Base-by-base conservation (phyloP, 1,284 basidiomycete species). In the Cystobasidium pallidum region DNA sequence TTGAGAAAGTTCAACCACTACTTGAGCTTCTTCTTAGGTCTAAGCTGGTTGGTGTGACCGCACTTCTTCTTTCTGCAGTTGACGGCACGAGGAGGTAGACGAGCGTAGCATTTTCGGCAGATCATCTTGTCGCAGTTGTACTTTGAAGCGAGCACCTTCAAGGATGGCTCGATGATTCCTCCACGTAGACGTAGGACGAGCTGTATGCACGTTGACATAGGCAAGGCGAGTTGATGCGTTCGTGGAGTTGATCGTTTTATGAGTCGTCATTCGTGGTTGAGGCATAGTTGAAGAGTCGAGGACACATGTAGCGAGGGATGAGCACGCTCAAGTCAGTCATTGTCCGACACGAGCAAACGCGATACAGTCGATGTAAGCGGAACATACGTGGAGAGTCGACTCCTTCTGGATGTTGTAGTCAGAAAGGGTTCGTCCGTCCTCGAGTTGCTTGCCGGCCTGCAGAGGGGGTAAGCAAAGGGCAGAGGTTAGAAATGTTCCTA, bases 361-460 rank as follows among this genome's bases (percentile, higher is more conserved):
- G n/a, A n/a, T n/a, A n/a, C n/a, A n/a, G n/a, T n/a, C n/a, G n/a
- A n/a, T n/a, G n/a, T n/a, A n/a, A n/a, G n/a, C n/a, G 49, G 24
- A 13, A 61, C 68, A 26, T 30, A 71, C 68, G 41, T 71, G 68
- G n/a, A 98, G 90, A 52, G 95, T 98, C 21, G 91, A 94, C 85
- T 98, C 95, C 86, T 98, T 98, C 86, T 99, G 95, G 84, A 96
- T 96, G 86, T 95, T 95, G 86, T 96, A 96, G 85, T 96, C 94
- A 79, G 86, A 89, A 73, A 96, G 86, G 51, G 93, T 96, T 80
- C 93, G 90, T 74, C 94, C 94, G 82, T 97, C 94, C 84, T 96
- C 94, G 78, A 97, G 89, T 83, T 95, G 92, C 87, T 94, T 95
- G 78, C 92, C 64, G 32, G 49, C 43, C 43, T 45, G 43, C 8